phyloP scores from a whole-genome alignment of 176 grass and related monocot species.

The Zoysia pacifica region DNA sequence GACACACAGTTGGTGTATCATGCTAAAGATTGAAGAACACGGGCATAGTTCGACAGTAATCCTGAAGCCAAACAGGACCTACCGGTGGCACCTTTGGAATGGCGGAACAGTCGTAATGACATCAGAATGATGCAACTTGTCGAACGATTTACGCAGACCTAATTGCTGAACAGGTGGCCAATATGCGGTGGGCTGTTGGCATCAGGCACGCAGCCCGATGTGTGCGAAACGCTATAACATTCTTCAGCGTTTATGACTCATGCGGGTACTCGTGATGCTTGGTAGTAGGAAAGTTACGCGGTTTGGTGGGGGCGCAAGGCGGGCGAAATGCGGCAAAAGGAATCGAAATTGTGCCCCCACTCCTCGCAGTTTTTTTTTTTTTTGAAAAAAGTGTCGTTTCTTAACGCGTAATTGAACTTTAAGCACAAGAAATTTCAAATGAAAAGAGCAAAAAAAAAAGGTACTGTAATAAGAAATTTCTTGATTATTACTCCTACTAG shows the following conservation, averaged over 20 bases:
- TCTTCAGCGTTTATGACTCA: slow-evolving; percentile 12
- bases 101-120: background rate
- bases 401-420: background rate
- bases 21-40: too few relatives aligned
- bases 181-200: slow-evolving; percentile 28
- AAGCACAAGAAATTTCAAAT: background rate
- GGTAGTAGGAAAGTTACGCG: background rate
- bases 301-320: background rate
- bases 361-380: background rate
- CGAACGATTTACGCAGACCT: background rate
- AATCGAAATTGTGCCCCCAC: background rate
- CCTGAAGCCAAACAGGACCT: background rate
- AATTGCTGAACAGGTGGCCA: slow-evolving; percentile 28
- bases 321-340: slow-evolving; percentile 11
- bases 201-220: slow-evolving; percentile 12
- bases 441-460: background rate
- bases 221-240: background rate
- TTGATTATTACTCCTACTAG: too few relatives aligned
- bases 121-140: slow-evolving; percentile 1
- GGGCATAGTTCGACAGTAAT: too few relatives aligned
- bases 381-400: background rate
- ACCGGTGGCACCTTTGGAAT: too few relatives aligned
- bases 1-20: too few relatives aligned
- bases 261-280: background rate
- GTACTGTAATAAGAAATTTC: too few relatives aligned